phyloP scores from a whole-genome alignment of 2,329 filamentous ascomycete species.

The Diplodia corticola region DNA sequence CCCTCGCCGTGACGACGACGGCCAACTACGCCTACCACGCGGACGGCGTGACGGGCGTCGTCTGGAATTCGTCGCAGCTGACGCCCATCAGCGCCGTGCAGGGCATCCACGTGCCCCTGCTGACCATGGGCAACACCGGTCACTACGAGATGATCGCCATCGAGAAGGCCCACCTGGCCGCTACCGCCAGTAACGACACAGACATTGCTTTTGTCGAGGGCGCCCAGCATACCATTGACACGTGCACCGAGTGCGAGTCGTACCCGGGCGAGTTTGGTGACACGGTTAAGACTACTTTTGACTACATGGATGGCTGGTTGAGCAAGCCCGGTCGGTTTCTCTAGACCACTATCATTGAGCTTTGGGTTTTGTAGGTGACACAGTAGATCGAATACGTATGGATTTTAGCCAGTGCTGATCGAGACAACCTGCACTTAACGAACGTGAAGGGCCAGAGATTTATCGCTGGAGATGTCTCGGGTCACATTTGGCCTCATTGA shows the following conservation, averaged over 20 bases:
- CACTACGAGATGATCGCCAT: slow-evolving; percentile 29
- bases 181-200: slow-evolving; percentile 25
- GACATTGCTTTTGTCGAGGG: slow-evolving; percentile 29
- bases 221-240: slow-evolving; percentile 27
- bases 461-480: no score
- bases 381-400: no score
- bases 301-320: slow-evolving; percentile 27
- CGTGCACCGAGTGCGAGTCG: slow-evolving; percentile 28
- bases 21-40: background rate
- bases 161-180: slow-evolving; percentile 27
- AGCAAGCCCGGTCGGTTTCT: slow-evolving; percentile 23
- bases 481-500: no score
- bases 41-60: slow-evolving; percentile 24
- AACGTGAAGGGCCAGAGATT: no score
- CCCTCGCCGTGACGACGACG: background rate
- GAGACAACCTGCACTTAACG: no score
- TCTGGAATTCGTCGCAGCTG: slow-evolving; percentile 27
- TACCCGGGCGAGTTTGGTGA: slow-evolving; percentile 29
- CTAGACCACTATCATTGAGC: no score
- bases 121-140: slow-evolving; percentile 27
- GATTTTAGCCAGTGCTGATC: no score
- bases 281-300: slow-evolving; percentile 26
- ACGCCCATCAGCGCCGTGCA: slow-evolving; percentile 23
- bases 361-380: no score
- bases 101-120: slow-evolving; percentile 26